phyloP scores from a whole-genome alignment of 257 asterid species.

The Thymus quinquecostatus region DNA sequence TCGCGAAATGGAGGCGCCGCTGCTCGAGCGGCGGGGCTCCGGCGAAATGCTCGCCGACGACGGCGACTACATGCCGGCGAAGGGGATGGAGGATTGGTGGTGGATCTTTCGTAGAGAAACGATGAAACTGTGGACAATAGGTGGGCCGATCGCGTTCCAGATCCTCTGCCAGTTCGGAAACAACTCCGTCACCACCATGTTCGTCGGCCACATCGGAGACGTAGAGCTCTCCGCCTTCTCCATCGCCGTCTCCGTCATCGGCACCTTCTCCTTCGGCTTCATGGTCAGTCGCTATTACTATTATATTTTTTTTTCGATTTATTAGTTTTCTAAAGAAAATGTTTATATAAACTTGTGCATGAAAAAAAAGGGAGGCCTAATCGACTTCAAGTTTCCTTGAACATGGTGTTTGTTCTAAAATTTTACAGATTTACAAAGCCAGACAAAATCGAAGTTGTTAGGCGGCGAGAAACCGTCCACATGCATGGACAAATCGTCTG shows the following conservation, averaged over 20 bases:
- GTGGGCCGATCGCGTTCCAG: conserved; percentile 57
- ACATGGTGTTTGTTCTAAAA: too few relatives aligned
- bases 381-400: too few relatives aligned
- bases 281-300: conserved; percentile 36
- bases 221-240: conserved; percentile 57
- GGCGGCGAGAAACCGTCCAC: too few relatives aligned
- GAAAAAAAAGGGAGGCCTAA: too few relatives aligned
- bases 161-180: conserved; percentile 51
- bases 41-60: conserved; percentile 29
- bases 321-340: too few relatives aligned
- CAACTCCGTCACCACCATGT: conserved; percentile 51
- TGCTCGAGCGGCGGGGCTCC: conserved; percentile 36
- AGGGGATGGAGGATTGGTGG: conserved; percentile 39
- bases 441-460: too few relatives aligned
- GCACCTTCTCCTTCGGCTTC: conserved; percentile 60
- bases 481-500: too few relatives aligned
- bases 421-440: too few relatives aligned
- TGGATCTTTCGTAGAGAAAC: conserved; percentile 44
- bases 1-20: conserved; percentile 50
- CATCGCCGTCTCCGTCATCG: conserved; percentile 53
- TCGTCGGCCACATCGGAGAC: conserved; percentile 60
- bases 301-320: too few relatives aligned
- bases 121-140: conserved; percentile 47
- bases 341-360: too few relatives aligned
- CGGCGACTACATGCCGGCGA: conserved; percentile 51